Evolutionary conservation across 2,329 filamentous ascomycete genomes (phyloP).

Genomic region (Ophiosphaerella korrae): DNA sequence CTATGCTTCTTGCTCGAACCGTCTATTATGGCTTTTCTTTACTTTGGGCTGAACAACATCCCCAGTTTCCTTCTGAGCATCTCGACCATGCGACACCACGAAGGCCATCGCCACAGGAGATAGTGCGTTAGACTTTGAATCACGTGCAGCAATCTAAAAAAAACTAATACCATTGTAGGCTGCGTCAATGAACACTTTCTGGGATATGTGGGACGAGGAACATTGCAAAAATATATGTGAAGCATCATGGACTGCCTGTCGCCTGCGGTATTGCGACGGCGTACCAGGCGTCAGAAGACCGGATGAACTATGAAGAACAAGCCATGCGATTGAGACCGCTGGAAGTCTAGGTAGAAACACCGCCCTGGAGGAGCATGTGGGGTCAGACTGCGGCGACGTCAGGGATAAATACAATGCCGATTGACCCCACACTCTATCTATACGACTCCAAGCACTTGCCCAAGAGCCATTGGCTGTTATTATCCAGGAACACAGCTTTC

Average conservation of each 20-base stretch:
- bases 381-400: background rate
- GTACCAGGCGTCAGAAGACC: slow-evolving; percentile 14
- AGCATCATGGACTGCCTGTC: slow-evolving; percentile 21
- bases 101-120: slow-evolving; percentile 14
- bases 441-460: background rate
- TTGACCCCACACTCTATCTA: slow-evolving; percentile 15
- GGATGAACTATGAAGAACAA: slow-evolving; percentile 6
- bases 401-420: slow-evolving; percentile 9
- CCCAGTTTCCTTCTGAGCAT: slow-evolving; percentile 1
- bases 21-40: slow-evolving; percentile 11
- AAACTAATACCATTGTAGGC: slow-evolving; percentile 2
- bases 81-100: background rate
- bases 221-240: slow-evolving; percentile 21
- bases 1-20: slow-evolving; percentile 5
- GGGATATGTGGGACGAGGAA: slow-evolving; percentile 21
- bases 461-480: too few species aligned
- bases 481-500: background rate
- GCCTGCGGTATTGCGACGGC: slow-evolving; percentile 13
- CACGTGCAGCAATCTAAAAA: too few species aligned
- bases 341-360: too few species aligned
- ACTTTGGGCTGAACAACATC: background rate
- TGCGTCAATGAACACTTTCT: slow-evolving; percentile 20
- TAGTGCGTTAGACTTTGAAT: background rate
- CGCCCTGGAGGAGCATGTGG: slow-evolving; percentile 2
- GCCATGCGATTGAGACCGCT: too few species aligned